Evolutionary conservation across 257 asterid species (phyloP).

Genomic region (Ligustrum vulgare): DNA sequence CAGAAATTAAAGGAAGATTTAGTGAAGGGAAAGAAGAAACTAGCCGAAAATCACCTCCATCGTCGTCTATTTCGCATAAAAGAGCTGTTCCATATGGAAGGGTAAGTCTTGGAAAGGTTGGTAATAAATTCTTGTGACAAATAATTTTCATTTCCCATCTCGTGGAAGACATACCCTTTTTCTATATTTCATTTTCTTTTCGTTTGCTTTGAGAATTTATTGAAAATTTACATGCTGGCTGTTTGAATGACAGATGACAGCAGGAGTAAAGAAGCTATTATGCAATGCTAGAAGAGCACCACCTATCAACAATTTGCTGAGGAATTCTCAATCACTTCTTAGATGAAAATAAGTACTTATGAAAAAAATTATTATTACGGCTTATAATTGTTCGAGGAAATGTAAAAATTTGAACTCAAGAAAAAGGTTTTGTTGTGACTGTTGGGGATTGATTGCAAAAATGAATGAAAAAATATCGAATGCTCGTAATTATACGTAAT

Average conservation of each 20-base stretch:
- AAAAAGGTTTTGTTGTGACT: neutral
- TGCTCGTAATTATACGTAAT: too few species aligned
- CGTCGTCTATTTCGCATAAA: constrained; percentile 40
- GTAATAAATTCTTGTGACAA: neutral
- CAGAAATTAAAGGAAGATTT: constrained; percentile 31
- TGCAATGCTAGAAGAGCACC: constrained; percentile 51
- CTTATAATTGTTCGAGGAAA: neutral
- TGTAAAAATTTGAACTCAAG: neutral
- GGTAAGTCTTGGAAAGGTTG: constrained; percentile 67
- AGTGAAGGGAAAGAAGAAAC: constrained; percentile 48
- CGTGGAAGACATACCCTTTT: neutral
- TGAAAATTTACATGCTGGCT: neutral
- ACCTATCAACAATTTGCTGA: constrained; percentile 49
- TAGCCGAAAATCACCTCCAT: constrained; percentile 70
- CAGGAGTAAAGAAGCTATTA: constrained; percentile 44
- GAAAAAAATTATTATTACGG: neutral
- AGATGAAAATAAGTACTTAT: constrained; percentile 31
- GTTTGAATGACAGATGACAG: constrained; percentile 42
- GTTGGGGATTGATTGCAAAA: too few species aligned
- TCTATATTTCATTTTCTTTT: neutral
- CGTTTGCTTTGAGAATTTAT: neutral
- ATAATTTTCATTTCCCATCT: neutral
- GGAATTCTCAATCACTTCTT: constrained; percentile 55
- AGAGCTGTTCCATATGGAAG: constrained; percentile 73
- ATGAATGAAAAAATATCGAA: too few species aligned